A percentile compares a stretch with the other conserved stretches of the same genome.
These are phyloP conservation scores for Leishmania arabica DNA, from an alignment of 208 protist species.

Conservation along the genomic window DNA sequence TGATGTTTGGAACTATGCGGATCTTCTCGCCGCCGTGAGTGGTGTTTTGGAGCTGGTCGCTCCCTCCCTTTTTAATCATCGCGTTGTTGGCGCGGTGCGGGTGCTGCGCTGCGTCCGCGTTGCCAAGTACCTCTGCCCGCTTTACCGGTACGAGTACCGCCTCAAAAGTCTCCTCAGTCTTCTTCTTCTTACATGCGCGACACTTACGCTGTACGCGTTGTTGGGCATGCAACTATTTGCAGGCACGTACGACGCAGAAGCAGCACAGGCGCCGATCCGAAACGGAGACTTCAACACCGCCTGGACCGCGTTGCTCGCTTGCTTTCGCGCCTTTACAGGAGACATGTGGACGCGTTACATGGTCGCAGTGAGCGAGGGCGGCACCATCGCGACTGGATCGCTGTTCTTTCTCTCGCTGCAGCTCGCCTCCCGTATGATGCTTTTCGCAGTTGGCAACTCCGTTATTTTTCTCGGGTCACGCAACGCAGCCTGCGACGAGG, in stretches of 20 bases:
- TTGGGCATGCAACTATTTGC: slow-evolving; percentile 67
- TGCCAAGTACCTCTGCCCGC: slow-evolving; percentile 29
- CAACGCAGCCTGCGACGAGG: slow-evolving; percentile 15
- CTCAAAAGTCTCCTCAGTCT: slow-evolving; percentile 24
- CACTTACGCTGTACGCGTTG: slow-evolving; percentile 51
- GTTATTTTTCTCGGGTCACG: slow-evolving; percentile 24
- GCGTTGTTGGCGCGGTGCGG: slow-evolving; percentile 41
- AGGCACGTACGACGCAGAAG: slow-evolving; percentile 8
- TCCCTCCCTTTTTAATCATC: slow-evolving; percentile 22
- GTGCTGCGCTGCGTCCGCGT: slow-evolving; percentile 41
- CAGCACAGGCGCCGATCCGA: background rate
- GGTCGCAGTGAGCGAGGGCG: slow-evolving; percentile 21
- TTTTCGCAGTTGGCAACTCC: slow-evolving; percentile 29
- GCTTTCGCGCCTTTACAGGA: slow-evolving; percentile 53
- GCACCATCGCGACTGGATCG: slow-evolving; percentile 32
- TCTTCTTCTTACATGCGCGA: slow-evolving; percentile 19
- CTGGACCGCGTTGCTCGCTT: slow-evolving; percentile 49
- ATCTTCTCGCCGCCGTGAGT: slow-evolving; percentile 38
- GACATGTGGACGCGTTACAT: slow-evolving; percentile 47
- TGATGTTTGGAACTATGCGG: slow-evolving; percentile 51
- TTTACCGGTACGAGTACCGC: slow-evolving; percentile 15
- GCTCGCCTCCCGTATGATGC: slow-evolving; percentile 8
- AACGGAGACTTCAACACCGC: slow-evolving; percentile 52
- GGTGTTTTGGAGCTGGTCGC: slow-evolving; percentile 44
- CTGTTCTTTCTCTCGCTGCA: slow-evolving; percentile 50